Conservation (phyloP, 306 rosid genomes). For the Coriaria nepalensis region DNA sequence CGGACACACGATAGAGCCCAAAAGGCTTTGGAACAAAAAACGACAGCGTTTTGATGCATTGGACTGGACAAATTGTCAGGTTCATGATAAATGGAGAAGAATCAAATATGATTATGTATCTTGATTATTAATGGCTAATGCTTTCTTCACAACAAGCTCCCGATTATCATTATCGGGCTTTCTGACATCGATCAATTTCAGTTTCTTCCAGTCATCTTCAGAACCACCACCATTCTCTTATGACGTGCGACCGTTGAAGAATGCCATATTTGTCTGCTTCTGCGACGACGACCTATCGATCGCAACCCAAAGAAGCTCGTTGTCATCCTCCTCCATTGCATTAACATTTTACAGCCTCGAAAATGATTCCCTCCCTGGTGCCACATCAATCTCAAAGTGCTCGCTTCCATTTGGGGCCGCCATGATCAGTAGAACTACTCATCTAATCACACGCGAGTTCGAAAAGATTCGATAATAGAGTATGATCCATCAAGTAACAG, state of each 20-base stretch:
- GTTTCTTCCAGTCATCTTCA: background rate
- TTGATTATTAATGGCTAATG: conserved; percentile 61
- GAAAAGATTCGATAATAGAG: no score
- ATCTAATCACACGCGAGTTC: no score
- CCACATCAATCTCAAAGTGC: conserved; percentile 37
- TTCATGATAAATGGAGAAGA: no score
- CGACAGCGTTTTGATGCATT: no score
- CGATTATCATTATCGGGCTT: conserved; percentile 43
- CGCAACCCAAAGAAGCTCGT: conserved; percentile 67
- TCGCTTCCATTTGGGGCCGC: conserved; percentile 83
- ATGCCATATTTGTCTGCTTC: conserved; percentile 35
- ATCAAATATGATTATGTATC: no score
- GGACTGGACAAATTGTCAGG: no score
- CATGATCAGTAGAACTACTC: no score
- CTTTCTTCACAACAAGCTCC: conserved; percentile 55
- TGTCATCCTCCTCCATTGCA: conserved; percentile 44
- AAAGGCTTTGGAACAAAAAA: no score
- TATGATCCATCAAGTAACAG: no score
- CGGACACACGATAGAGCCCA: no score
- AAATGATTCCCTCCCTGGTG: conserved; percentile 20
- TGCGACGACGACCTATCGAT: conserved; percentile 48
- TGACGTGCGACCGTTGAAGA: conserved; percentile 22
- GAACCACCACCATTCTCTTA: conserved; percentile 2
- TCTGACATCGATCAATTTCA: conserved; percentile 40
- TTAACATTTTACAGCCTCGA: conserved; percentile 57